Conservation (phyloP, 352 stramenopile species). For the Globisporangium heterothallicum region DNA sequence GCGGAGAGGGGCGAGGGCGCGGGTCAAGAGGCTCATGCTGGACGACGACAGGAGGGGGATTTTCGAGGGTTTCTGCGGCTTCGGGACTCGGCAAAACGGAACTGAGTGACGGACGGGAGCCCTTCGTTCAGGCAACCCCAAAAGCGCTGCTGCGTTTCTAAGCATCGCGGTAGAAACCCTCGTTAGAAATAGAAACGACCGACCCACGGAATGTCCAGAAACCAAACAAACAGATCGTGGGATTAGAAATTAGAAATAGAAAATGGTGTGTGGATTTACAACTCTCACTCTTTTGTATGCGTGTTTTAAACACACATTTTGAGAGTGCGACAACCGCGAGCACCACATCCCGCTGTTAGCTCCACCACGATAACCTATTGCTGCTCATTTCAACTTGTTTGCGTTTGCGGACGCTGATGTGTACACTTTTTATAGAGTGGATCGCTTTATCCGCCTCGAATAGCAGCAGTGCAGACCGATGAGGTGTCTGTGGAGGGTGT, state of each 20-base stretch:
- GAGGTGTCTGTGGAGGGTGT: no score
- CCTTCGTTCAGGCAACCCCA: conserved; percentile 12
- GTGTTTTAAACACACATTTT: not conserved
- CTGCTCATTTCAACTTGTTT: no score
- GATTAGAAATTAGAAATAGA: not conserved
- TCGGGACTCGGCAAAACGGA: conserved; percentile 11
- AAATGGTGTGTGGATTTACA: not conserved
- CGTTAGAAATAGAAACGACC: conserved; percentile 18
- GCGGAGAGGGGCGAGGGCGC: conserved; percentile 49
- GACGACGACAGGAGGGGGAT: not conserved
- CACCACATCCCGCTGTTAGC: no score
- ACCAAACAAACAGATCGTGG: no score
- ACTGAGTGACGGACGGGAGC: conserved; percentile 14
- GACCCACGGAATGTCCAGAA: not conserved
- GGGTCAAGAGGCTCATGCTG: conserved; percentile 44
- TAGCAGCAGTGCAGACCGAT: no score
- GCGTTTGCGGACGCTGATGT: no score
- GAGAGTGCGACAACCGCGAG: not conserved
- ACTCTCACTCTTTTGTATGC: not conserved
- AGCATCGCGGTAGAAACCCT: conserved; percentile 5
- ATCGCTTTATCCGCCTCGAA: no score
- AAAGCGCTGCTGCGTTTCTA: conserved; percentile 13
- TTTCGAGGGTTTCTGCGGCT: no score
- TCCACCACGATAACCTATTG: no score
- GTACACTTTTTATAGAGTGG: no score